A percentile compares a stretch with the other conserved stretches of the same genome.
Evolutionary conservation across 2,329 filamentous ascomycete genomes (phyloP).

Genomic region (Trichophyton simii): DNA sequence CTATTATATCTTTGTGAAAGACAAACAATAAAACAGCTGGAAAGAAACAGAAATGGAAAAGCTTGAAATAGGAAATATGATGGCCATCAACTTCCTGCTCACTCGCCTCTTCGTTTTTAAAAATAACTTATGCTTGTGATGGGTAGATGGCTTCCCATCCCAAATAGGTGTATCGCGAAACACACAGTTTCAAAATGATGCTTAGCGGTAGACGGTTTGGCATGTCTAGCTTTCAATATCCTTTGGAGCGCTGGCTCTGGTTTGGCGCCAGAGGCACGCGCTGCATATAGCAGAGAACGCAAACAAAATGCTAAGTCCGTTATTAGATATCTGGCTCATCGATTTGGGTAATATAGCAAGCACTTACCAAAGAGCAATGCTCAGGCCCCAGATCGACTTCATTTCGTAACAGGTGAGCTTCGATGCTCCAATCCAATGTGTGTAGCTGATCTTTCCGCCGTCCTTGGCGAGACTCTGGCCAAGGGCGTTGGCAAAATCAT

Average conservation of each 20-base stretch:
- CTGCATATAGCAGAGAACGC: conserved; percentile 49
- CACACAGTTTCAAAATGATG: background rate
- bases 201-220: background rate
- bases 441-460: conserved; percentile 39
- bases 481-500: conserved; percentile 42
- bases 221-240: background rate
- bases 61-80: background rate
- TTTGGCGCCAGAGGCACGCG: conserved; percentile 50
- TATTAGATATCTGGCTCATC: conserved; percentile 4
- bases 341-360: background rate
- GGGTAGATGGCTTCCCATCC: background rate
- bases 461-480: conserved; percentile 40
- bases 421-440: conserved; percentile 47
- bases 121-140: background rate
- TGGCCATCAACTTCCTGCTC: background rate
- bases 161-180: background rate
- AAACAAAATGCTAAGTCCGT: conserved; percentile 46
- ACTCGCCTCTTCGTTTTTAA: background rate
- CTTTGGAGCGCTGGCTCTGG: conserved; percentile 27
- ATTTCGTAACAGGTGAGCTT: conserved; percentile 64
- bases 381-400: conserved; percentile 77
- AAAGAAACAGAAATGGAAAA: background rate
- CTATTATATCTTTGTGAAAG: background rate
- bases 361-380: conserved; percentile 59
- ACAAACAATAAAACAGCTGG: background rate